These are phyloP conservation scores for Phytophthora meadii DNA, from an alignment of 352 stramenopile species.

Conservation along the genomic window DNA sequence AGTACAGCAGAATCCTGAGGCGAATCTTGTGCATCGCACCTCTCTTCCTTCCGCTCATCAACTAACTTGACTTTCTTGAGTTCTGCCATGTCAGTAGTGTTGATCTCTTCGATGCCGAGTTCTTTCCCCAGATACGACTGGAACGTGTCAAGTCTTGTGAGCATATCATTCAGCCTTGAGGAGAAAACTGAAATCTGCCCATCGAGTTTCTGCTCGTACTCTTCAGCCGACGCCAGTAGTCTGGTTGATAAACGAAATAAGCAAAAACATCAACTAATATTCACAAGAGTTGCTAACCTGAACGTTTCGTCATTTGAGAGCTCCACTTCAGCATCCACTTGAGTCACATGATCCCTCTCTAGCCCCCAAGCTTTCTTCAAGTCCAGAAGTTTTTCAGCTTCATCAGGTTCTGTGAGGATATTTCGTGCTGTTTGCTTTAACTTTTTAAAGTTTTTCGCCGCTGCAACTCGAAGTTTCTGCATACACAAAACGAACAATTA, in stretches of 20 bases:
- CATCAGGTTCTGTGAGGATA: slow-evolving; percentile 46
- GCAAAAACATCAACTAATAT: neutral
- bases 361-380: slow-evolving; percentile 68
- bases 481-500: neutral
- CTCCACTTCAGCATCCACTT: neutral
- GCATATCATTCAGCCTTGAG: slow-evolving; percentile 41
- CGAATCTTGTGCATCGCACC: slow-evolving; percentile 3
- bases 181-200: slow-evolving; percentile 45
- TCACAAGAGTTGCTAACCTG: slow-evolving; percentile 6
- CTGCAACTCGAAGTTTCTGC: slow-evolving; percentile 57
- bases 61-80: slow-evolving; percentile 9
- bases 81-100: slow-evolving; percentile 4
- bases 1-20: slow-evolving; percentile 13
- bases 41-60: slow-evolving; percentile 3
- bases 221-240: slow-evolving; percentile 47
- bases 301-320: slow-evolving; percentile 14
- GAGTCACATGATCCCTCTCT: slow-evolving; percentile 3
- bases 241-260: slow-evolving; percentile 23
- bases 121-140: slow-evolving; percentile 45
- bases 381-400: slow-evolving; percentile 49
- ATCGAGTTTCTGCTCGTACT: slow-evolving; percentile 53
- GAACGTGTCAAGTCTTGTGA: slow-evolving; percentile 47
- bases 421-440: slow-evolving; percentile 45
- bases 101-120: slow-evolving; percentile 20
- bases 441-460: slow-evolving; percentile 47